Base-by-base conservation (phyloP, 2,329 filamentous ascomycete species). In the Trichophyton simii region DNA sequence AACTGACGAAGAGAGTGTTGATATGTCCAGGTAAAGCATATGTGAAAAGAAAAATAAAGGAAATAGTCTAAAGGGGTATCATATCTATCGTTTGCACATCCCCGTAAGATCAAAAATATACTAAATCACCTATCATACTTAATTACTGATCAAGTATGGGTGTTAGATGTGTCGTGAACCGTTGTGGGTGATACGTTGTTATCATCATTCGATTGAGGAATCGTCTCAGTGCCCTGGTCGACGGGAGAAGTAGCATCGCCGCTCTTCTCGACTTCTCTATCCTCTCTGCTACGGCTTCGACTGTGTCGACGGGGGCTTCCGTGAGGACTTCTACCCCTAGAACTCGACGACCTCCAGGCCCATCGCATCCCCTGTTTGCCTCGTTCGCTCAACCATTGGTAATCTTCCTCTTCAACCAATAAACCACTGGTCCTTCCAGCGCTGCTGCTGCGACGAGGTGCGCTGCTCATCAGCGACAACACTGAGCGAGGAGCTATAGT, bases 331-430 rank as follows among this genome's bases (percentile, higher is more conserved):
- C 44, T 48, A 48, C 20, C 44, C 18, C 44, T 48, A 6, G 44
- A 48, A 48, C 44, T 48, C 44, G 60, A 59, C 2, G 63, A 62
- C 22, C 63, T 54, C 63, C 65, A 65, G 20, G 61, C 54, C 63
- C 64, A 68, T 11, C 63, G 63, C 58, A 67, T 68, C 13, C 67
- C 67, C 44, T 68, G 60, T 34, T 59, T 64, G 2, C 64, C 66
- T 18, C 61, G 61, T 52, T 68, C 62, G 41, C 67, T 66, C 46
- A 69, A 50, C 67, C 67, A 68, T 25, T 63, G 63, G 38, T 62
- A 64, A 59, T 69, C 67, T 58, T 68, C 68, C 60, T 69, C 67
- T 62, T 69, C 68, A 15, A 69, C 65, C 25, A 69, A 38, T 15
- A 69, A 59, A 2, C 62, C 62, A 61, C 66, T 67, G 25, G 59